Evolutionary conservation across 108 stramenopile genomes (phyloP).

Genomic region (Nitzschia palea): DNA sequence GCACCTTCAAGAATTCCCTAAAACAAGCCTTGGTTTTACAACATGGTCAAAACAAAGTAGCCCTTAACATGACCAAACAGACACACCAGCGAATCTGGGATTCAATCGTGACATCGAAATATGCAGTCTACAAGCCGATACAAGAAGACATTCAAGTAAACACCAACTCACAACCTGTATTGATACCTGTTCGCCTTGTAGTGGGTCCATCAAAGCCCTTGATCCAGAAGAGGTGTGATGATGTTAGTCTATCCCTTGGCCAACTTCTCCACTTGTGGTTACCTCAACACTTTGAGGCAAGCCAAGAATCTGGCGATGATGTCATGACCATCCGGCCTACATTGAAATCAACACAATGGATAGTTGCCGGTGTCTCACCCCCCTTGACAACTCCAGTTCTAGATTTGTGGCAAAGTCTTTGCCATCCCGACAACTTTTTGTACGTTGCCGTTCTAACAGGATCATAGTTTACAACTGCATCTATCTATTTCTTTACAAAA

Average conservation of each 20-base stretch:
- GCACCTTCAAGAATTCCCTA: constrained; percentile 75
- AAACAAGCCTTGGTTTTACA: constrained; percentile 80
- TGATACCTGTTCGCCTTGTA: constrained; percentile 69
- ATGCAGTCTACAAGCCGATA: constrained; percentile 32
- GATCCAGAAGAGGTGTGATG: constrained; percentile 46
- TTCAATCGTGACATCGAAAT: constrained; percentile 46
- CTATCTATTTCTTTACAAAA: too few relatives aligned
- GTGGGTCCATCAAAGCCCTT: constrained; percentile 51
- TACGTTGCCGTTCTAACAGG: constrained; percentile 60
- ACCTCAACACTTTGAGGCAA: constrained; percentile 42
- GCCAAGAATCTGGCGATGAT: background rate
- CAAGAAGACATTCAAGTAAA: constrained; percentile 22
- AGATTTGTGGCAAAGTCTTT: constrained; percentile 65
- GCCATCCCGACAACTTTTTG: constrained; percentile 81
- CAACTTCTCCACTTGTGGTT: constrained; percentile 44
- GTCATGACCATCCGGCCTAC: background rate
- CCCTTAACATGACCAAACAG: constrained; percentile 69
- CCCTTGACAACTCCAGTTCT: constrained; percentile 46
- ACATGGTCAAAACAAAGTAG: constrained; percentile 56
- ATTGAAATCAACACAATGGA: constrained; percentile 34
- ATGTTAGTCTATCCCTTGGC: constrained; percentile 41
- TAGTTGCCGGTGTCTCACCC: constrained; percentile 64
- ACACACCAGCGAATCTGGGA: constrained; percentile 75
- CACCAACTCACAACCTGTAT: constrained; percentile 13
- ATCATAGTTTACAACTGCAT: too few relatives aligned